Base-by-base conservation (phyloP, 257 asterid species). In the Anisodus acutangulus region DNA sequence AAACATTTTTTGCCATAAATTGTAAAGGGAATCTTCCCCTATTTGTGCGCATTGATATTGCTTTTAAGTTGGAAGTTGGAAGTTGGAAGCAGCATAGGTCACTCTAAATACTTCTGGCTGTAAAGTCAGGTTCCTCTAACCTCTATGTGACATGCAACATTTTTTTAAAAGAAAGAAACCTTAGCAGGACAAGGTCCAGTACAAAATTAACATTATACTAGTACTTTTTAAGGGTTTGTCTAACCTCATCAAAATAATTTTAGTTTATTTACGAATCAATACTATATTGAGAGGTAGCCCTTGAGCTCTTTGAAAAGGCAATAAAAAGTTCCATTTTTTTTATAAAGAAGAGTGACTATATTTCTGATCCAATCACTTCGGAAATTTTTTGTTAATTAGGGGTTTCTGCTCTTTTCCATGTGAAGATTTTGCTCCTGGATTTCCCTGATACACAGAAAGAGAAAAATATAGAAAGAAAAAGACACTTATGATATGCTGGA, bases 51-150 rank as follows among this genome's bases (percentile, higher is more conserved):
- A 74, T 47, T 15, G 10, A 19, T 49, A 22, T 3, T 51, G 81
- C 22, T 49, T 74, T 71, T 74, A 76, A 76, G 41, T 72, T 49
- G 81, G 22, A 74, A 74, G 41, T 72, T 49, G 81, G 22, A 74
- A 74, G 7, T 76, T 12, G 81, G 81, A 51, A 51, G 47, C 64
- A 13, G 64, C 81, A 76, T 51, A 76, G 81, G 81, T 26, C 81
- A 76, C 22, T 70, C 79, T 41, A 68, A 76, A 51, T 51, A 49
- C 19, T 22, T 49, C 8, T 47, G 41, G 80, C 39, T 71, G 58
- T 71, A 72, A 45, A 72, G 58, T 58, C 64, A 58, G 1, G 26
- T 58, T 2, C 8, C 8, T 16, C 26, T 58, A 22, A 22, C 2
- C 19, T 58, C 22, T 58, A 58, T 55, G 16, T 9, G 35, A 8